Base-by-base conservation (phyloP, 148 eudicot genomes). In the Gaultheria prostrata region DNA sequence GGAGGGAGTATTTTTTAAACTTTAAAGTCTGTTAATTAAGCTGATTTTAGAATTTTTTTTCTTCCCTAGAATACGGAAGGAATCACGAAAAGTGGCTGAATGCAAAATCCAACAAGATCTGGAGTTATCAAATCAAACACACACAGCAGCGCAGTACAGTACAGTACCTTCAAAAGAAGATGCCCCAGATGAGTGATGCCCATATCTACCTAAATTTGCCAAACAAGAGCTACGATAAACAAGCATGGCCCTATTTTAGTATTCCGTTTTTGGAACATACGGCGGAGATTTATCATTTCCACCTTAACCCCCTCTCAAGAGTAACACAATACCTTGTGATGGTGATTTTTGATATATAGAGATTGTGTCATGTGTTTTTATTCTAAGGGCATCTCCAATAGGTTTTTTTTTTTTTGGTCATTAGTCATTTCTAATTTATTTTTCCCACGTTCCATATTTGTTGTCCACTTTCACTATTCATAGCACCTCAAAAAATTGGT, bases 231-330 rank as follows among this genome's bases (percentile, higher is more conserved):
- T 12, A 18, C 21, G 12, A 51, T 54, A 54, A 20, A 53, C 4
- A 63, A 26, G 70, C 20, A 32, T 26, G 24, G 8, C 50, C 17
- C 8, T 33, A 11, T 67, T 69, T 69, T 18, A n/a, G n/a, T n/a
- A 81, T 69, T 69, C 75, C 48, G 11, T 17, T 49, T 48, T 69
- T 81, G 83, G 76, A 69, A 67, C 61, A 69, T 69, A 81, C 83
- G 83, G 83, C 83, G 63, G 75, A 18, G 30, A 13, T n/a, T n/a
- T 13, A 4, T 26, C 24, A 8, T 24, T 35, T 20, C 14, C 57
- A 24, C 9, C 10, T 33, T 28, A 15, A 7, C 53, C 6, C 4
- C 15, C 53, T 45, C 53, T 21, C 78, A 35, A 18, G 26, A 20
- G 0, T 43, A 6, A n/a, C 30, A 10, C 26, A 21, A 76, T 24